These are phyloP conservation scores for Zoysia matrella DNA, from an alignment of 202 grass and related monocot species.

Conservation along the genomic window DNA sequence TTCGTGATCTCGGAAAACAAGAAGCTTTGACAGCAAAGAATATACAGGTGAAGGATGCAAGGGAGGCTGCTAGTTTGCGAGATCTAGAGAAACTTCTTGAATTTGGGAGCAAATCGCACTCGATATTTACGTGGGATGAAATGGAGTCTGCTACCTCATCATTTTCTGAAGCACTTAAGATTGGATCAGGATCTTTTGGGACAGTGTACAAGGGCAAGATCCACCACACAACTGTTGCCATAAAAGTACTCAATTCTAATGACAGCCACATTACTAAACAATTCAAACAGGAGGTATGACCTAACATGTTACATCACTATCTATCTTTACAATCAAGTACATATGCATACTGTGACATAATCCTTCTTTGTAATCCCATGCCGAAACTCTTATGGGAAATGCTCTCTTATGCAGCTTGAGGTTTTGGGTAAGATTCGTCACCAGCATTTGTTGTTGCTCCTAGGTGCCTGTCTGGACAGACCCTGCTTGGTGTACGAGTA, in stretches of 20 bases:
- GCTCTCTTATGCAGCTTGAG: conserved; percentile 56
- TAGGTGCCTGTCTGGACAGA: conserved; percentile 64
- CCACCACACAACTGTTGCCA: conserved; percentile 65
- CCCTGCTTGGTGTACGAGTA: conserved; percentile 76
- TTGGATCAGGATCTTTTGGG: conserved; percentile 72
- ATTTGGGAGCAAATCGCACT: conserved; percentile 43
- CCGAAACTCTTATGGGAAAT: conserved; percentile 17
- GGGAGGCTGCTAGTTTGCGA: conserved; percentile 40
- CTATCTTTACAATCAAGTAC: conserved; percentile 16
- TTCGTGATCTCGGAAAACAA: conserved; percentile 40
- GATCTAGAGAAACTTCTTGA: conserved; percentile 53
- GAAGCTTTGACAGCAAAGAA: conserved; percentile 50
- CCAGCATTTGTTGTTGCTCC: conserved; percentile 65
- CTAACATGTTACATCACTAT: conserved; percentile 6
- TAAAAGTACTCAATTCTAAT: conserved; percentile 67
- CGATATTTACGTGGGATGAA: conserved; percentile 70
- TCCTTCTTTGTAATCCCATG: not conserved
- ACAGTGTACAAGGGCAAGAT: conserved; percentile 78
- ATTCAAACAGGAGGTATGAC: conserved; percentile 79
- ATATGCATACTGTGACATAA: not conserved
- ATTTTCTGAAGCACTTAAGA: conserved; percentile 59
- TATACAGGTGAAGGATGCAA: conserved; percentile 40
- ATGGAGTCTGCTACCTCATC: conserved; percentile 67
- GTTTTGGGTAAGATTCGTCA: conserved; percentile 61
- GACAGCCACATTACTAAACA: conserved; percentile 53